Evolutionary conservation across 768 basidiomycete genomes (phyloP).

Genomic region (Agrocybe praecox): DNA sequence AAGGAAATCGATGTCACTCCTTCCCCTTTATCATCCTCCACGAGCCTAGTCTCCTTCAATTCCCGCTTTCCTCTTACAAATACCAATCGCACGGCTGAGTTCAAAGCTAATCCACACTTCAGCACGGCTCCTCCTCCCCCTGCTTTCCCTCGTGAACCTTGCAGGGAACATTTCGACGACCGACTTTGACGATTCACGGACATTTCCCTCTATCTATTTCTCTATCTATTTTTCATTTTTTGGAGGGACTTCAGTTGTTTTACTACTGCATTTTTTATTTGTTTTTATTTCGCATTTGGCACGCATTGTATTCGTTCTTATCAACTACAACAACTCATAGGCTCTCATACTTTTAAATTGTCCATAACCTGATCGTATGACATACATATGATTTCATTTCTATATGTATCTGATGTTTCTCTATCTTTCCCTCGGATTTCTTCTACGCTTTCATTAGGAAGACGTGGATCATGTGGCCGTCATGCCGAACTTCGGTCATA

Average conservation of each 20-base stretch:
- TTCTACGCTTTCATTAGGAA: too few relatives aligned
- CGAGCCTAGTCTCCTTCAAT: constrained; percentile 20
- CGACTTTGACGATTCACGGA: neutral
- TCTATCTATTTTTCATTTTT: constrained; percentile 4
- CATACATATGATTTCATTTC: too few relatives aligned
- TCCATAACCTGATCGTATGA: too few relatives aligned
- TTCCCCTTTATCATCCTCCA: constrained; percentile 22
- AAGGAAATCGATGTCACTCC: constrained; percentile 36
- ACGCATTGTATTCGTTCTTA: neutral
- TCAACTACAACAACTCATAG: neutral
- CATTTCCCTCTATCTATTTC: neutral
- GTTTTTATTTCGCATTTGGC: neutral
- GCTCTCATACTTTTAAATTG: too few relatives aligned
- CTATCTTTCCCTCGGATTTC: too few relatives aligned
- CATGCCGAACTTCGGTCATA: too few relatives aligned
- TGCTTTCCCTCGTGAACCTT: constrained; percentile 17
- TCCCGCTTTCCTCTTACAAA: constrained; percentile 20
- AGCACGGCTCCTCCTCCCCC: neutral
- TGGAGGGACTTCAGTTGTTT: constrained; percentile 6
- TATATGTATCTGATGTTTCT: too few relatives aligned
- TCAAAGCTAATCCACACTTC: neutral
- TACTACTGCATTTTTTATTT: constrained; percentile 2
- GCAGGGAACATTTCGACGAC: constrained; percentile 16
- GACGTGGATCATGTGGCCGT: too few relatives aligned
- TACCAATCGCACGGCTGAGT: constrained; percentile 8